Evolutionary conservation across 352 stramenopile genomes (phyloP).

Genomic region (Phytopythium sindhum): DNA sequence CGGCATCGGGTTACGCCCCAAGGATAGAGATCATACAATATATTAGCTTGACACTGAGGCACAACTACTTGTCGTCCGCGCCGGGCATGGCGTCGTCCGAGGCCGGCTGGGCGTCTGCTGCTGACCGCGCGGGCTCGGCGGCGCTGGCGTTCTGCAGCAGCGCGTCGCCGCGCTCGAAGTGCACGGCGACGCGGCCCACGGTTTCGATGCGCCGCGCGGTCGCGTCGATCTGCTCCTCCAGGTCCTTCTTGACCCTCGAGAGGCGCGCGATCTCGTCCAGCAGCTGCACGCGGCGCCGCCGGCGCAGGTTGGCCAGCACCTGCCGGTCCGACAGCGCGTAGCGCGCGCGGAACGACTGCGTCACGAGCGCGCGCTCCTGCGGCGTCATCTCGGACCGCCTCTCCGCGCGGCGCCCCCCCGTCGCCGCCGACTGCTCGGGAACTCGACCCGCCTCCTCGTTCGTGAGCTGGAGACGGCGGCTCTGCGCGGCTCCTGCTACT

Average conservation of each 20-base stretch:
- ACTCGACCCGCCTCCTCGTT: not conserved
- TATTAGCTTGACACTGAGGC: too few species aligned
- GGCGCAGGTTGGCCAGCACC: slow-evolving; percentile 18
- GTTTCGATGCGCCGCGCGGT: slow-evolving; percentile 31
- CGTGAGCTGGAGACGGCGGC: not conserved
- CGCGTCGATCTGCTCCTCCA: slow-evolving; percentile 35
- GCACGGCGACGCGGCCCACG: slow-evolving; percentile 28
- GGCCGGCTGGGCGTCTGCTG: not conserved
- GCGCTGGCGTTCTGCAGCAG: slow-evolving; percentile 15
- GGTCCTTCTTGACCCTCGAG: slow-evolving; percentile 18
- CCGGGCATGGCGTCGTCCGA: not conserved
- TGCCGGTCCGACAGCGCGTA: slow-evolving; percentile 18
- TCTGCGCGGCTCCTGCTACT: not conserved
- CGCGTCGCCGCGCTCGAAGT: slow-evolving; percentile 24
- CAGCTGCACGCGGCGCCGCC: slow-evolving; percentile 23
- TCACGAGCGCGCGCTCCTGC: slow-evolving; percentile 10
- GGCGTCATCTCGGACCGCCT: slow-evolving; percentile 3
- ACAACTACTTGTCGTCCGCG: not conserved
- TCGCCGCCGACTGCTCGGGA: not conserved
- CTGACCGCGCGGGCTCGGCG: not conserved
- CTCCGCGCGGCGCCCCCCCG: not conserved
- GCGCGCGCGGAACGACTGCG: slow-evolving; percentile 20
- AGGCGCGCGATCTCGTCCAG: slow-evolving; percentile 35
- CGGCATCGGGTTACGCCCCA: too few species aligned
- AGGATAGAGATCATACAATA: too few species aligned